A percentile compares a stretch with the other conserved stretches of the same genome.
Evolutionary conservation across 331 rosid genomes (phyloP).

Genomic region (Rhamnella rubrinervis): DNA sequence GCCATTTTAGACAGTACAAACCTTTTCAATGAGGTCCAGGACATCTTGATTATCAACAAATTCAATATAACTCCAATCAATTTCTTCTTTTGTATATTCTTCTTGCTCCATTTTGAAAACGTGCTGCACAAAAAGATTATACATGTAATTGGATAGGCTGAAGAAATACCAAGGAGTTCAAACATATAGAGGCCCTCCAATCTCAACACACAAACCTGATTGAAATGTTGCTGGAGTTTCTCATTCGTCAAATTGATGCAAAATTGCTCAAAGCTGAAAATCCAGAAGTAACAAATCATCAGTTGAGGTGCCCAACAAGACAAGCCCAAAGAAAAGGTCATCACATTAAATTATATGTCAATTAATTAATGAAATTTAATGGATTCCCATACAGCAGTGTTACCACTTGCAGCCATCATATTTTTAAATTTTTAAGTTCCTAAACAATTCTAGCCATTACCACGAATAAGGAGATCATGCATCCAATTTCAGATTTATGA

Average conservation of each 20-base stretch:
- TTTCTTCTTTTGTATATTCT: slow-evolving; percentile 97
- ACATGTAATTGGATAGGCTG: slow-evolving; percentile 13
- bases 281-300: slow-evolving; percentile 22
- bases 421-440: neutral
- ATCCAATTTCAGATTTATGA: neutral
- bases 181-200: slow-evolving; percentile 20
- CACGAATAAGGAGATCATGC: slow-evolving; percentile 1
- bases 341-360: neutral
- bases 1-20: slow-evolving; percentile 31
- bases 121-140: slow-evolving; percentile 57
- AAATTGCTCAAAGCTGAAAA: slow-evolving; percentile 93
- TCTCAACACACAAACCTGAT: slow-evolving; percentile 66
- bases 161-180: slow-evolving; percentile 16
- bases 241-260: slow-evolving; percentile 98
- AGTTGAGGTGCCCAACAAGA: slow-evolving; percentile 8
- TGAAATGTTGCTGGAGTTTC: slow-evolving; percentile 98
- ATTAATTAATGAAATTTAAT: slow-evolving; percentile 2
- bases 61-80: slow-evolving; percentile 99
- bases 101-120: slow-evolving; percentile 99
- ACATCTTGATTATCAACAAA: slow-evolving; percentile 97
- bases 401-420: slow-evolving; percentile 4
- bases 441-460: neutral
- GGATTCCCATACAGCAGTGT: neutral
- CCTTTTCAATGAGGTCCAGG: slow-evolving; percentile 98
- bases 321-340: neutral